Evolutionary conservation across 169 alveolate species (phyloP), one percentile per base, ranked within the genome.

Genomic region (Plasmodium gaboni): DNA sequence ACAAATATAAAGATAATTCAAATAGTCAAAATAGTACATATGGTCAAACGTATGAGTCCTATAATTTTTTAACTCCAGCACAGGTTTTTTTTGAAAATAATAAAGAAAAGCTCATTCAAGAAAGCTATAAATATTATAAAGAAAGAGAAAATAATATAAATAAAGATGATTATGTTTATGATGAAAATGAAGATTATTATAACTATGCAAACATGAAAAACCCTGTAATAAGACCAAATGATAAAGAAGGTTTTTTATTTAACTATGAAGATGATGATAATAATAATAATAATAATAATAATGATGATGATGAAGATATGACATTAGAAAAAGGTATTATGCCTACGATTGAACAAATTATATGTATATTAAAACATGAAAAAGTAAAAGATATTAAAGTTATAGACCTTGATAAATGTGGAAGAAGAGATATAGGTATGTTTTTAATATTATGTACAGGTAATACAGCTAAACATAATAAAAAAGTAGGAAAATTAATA

Each of bases 381-480:
- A 55, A 57, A 19, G 88, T 38, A 5, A 55, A 89, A 19, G 48
- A 95, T 28, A 72, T 94, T 51, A 68, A 70, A 15, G 94, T 92
- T 15, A 88, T 95, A 42, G 95, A 95, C 64, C 63, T 95, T 93
- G 93, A 95, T 69, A 88, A 94, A 55, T 95, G 95, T 70, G 94
- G 93, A 68, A 87, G 97, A 42, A 76, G 97, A 17, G 97, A 95
- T 59, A 92, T 91, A 61, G 96, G 96, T 1, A 88, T 94, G 88
- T 95, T 94, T 72, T 91, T 91, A 73, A 94, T 95, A 28, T 87
- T 95, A 15, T 95, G 96, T 48, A 95, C 97, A 28, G 97, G 97
- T 2, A 28, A 91, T 44, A 95, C 96, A 44, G 42, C 73, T 1
- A 61, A 38, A 60, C 70, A 46, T 46, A 61, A 72, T 73, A 90